Percentiles rank a stretch among this genome's conserved stretches.
phyloP scores from a whole-genome alignment of 1,284 basidiomycete species.

The Leccinum colubrinum region DNA sequence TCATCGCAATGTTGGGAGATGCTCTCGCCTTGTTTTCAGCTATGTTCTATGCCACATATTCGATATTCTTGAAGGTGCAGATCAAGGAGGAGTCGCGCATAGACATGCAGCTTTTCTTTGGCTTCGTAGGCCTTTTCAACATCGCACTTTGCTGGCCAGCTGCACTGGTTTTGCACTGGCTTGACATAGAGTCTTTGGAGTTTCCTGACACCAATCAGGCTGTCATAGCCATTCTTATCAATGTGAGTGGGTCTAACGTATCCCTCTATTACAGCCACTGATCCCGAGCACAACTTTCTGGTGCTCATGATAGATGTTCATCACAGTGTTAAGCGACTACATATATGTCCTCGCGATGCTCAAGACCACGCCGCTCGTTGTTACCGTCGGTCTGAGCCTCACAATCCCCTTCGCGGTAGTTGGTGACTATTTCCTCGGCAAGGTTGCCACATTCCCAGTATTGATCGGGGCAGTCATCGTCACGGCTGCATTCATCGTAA shows the following conservation, averaged over 20 bases:
- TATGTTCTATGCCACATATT: slow-evolving; percentile 89
- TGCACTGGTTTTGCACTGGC: slow-evolving; percentile 76
- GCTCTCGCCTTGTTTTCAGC: slow-evolving; percentile 79
- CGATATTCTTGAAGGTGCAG: slow-evolving; percentile 87
- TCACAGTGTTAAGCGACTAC: slow-evolving; percentile 85
- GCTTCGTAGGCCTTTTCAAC: slow-evolving; percentile 92
- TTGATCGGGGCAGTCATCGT: slow-evolving; percentile 69
- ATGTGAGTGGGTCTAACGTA: slow-evolving; percentile 47
- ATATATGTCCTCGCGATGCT: slow-evolving; percentile 93
- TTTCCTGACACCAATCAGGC: slow-evolving; percentile 62
- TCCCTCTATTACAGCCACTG: not conserved
- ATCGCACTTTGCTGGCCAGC: slow-evolving; percentile 81
- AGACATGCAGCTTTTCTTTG: slow-evolving; percentile 93
- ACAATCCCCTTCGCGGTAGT: slow-evolving; percentile 90
- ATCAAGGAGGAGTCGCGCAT: slow-evolving; percentile 83
- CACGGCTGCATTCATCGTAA: slow-evolving; percentile 60
- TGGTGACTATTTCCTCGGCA: slow-evolving; percentile 72
- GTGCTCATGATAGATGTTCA: slow-evolving; percentile 61
- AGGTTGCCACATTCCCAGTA: slow-evolving; percentile 53
- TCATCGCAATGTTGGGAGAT: slow-evolving; percentile 65
- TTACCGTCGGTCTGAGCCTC: slow-evolving; percentile 92
- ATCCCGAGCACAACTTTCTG: not conserved
- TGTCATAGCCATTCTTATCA: slow-evolving; percentile 70
- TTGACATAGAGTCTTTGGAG: slow-evolving; percentile 76
- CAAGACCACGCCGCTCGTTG: slow-evolving; percentile 92